phyloP scores from a whole-genome alignment of 257 asterid species.

The Petunia secreta region DNA sequence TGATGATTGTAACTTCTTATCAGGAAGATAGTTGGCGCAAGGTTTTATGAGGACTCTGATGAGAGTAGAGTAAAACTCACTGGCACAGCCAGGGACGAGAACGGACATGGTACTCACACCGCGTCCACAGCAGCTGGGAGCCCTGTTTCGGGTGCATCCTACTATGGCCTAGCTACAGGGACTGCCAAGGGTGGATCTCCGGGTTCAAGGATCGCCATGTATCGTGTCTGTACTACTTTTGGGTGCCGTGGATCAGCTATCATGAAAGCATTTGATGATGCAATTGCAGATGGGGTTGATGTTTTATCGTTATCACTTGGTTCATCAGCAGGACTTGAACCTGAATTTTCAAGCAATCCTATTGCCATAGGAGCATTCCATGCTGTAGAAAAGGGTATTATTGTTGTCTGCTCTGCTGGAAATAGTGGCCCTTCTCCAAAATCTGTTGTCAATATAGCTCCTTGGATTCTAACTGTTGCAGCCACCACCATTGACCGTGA shows the following conservation, averaged over 20 bases:
- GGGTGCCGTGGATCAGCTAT: slow-evolving; percentile 73
- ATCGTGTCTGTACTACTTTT: slow-evolving; percentile 52
- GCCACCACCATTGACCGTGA: slow-evolving; percentile 80
- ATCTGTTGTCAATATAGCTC: slow-evolving; percentile 60
- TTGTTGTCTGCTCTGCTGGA: slow-evolving; percentile 72
- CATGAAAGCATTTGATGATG: slow-evolving; percentile 65
- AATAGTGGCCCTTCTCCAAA: slow-evolving; percentile 59
- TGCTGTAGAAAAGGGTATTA: slow-evolving; percentile 61
- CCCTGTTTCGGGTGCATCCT: slow-evolving; percentile 66
- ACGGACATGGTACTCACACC: slow-evolving; percentile 84
- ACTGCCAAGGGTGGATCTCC: slow-evolving; percentile 74
- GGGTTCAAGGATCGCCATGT: slow-evolving; percentile 69
- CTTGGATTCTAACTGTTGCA: slow-evolving; percentile 84
- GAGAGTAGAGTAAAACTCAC: background rate
- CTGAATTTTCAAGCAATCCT: slow-evolving; percentile 51
- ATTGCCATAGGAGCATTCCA: slow-evolving; percentile 75
- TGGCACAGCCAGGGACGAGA: slow-evolving; percentile 56
- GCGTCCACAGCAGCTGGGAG: slow-evolving; percentile 80
- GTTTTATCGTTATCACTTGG: slow-evolving; percentile 70
- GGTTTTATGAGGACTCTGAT: slow-evolving; percentile 48
- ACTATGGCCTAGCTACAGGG: slow-evolving; percentile 68
- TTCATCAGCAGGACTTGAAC: slow-evolving; percentile 29
- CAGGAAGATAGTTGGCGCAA: slow-evolving; percentile 87
- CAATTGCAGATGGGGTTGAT: slow-evolving; percentile 65
- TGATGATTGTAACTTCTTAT: no score